These are phyloP conservation scores for Cryptococcus sp. DNA, from an alignment of 1,284 basidiomycete species.

Conservation along the genomic window DNA sequence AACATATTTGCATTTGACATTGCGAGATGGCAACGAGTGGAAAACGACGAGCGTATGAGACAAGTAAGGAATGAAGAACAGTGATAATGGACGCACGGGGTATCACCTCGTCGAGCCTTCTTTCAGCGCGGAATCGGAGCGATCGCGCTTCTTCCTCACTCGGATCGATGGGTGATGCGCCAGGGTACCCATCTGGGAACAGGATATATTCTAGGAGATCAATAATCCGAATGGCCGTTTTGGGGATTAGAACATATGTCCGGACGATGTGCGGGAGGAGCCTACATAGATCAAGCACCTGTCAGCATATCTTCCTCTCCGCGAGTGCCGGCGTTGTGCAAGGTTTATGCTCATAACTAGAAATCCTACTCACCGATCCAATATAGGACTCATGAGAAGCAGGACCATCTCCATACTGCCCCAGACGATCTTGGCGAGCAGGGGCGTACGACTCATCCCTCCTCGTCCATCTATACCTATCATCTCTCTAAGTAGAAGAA, in stretches of 20 bases:
- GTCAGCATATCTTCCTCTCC: neutral
- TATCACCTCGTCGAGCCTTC: slow-evolving; percentile 26
- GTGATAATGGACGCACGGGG: slow-evolving; percentile 28
- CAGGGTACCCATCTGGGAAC: slow-evolving; percentile 47
- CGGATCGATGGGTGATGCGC: slow-evolving; percentile 43
- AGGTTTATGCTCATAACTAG: too few relatives aligned
- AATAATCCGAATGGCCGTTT: slow-evolving; percentile 22
- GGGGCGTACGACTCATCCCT: slow-evolving; percentile 8
- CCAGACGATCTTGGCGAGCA: slow-evolving; percentile 23
- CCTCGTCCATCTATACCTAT: slow-evolving; percentile 25
- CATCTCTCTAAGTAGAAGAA: slow-evolving; percentile 25
- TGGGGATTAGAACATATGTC: slow-evolving; percentile 19
- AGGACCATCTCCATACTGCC: slow-evolving; percentile 26
- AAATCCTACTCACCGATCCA: slow-evolving; percentile 43
- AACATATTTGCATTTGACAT: too few relatives aligned
- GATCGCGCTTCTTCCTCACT: slow-evolving; percentile 33
- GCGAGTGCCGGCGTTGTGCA: too few relatives aligned
- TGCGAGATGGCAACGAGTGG: neutral
- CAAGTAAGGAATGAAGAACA: too few relatives aligned
- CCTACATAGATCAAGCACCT: slow-evolving; percentile 12
- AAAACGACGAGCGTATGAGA: neutral
- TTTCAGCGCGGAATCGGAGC: slow-evolving; percentile 23
- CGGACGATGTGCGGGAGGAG: slow-evolving; percentile 35
- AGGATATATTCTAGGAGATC: slow-evolving; percentile 39
- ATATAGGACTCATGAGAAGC: slow-evolving; percentile 22